Base-by-base conservation (phyloP, 306 rosid genomes). In the Malus asiatica region DNA sequence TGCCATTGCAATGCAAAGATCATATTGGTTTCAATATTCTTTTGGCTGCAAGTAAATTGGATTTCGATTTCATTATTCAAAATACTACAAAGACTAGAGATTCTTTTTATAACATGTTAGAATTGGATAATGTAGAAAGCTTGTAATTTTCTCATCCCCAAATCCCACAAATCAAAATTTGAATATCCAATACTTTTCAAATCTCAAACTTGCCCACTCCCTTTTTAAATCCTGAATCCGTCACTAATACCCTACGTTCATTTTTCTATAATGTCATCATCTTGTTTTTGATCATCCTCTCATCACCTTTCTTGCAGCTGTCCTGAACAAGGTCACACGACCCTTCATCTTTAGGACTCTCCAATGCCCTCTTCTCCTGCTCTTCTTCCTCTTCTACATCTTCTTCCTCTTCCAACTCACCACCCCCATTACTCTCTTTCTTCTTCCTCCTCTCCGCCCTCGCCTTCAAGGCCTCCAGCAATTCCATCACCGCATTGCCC, bases 311-410 rank as follows among this genome's bases (percentile, higher is more conserved):
- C 77, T 88, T 86, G 80, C 85, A 82, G 79, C 83, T 72, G 20
- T 83, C 85, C 60, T 55, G 83, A 58, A 85, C 77, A 68, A 44
- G 11, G 58, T 84, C 89, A 62, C 83, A 80, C 9, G 45, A 2
- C 55, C 88, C 91, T 57, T 89, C 80, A 40, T 88, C 77, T 25
- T 68, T 85, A 38, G 97, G 99, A 82, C 89, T 90, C 77, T 92
- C 99, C 89, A 95, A 59, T 30, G 99, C 92, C 73, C 99, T 90
- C 70, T 95, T 95, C 86, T 92, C 99, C 60, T 95, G 93, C 70
- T 90, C 98, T 45, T 93, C 89, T 3, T 83, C 73, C 99, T 90
- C 70, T 95, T 95, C 98, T 45, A 91, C 88, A 2, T 83, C 97
- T 23, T 87, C 89, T 0, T 71, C 70, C 12, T 29, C 69, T 2